These are phyloP conservation scores for Solanum rostratum DNA, from an alignment of 257 asterid species.

Conservation along the genomic window DNA sequence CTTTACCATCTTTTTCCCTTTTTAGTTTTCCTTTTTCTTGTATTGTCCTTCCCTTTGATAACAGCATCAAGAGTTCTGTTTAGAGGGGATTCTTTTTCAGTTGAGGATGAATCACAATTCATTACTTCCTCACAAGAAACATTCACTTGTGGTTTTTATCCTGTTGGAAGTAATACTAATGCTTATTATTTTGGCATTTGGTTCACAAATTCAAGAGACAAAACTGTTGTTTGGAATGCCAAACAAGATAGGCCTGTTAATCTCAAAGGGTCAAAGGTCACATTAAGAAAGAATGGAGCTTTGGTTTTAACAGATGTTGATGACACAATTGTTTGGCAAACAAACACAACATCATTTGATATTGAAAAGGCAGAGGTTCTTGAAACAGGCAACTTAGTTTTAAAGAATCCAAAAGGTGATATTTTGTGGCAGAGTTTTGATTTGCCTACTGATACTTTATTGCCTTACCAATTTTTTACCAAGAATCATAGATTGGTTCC, in stretches of 20 bases:
- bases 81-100: slow-evolving; percentile 40
- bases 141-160: slow-evolving; percentile 53
- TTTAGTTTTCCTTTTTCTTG: not conserved
- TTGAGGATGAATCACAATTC: slow-evolving; percentile 20
- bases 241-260: slow-evolving; percentile 56
- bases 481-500: slow-evolving; percentile 44
- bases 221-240: slow-evolving; percentile 57
- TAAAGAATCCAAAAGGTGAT: slow-evolving; percentile 18
- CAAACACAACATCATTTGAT: slow-evolving; percentile 7
- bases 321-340: slow-evolving; percentile 21
- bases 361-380: slow-evolving; percentile 30
- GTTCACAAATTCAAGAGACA: slow-evolving; percentile 51
- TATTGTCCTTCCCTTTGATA: not conserved
- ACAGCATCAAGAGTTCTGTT: slow-evolving; percentile 13
- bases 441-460: slow-evolving; percentile 47
- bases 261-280: slow-evolving; percentile 22
- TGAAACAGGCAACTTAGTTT: slow-evolving; percentile 42
- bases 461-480: slow-evolving; percentile 50
- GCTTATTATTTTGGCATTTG: slow-evolving; percentile 60
- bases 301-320: slow-evolving; percentile 19
- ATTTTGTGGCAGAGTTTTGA: slow-evolving; percentile 63
- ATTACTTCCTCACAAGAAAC: slow-evolving; percentile 37
- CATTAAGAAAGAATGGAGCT: slow-evolving; percentile 13
- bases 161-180: slow-evolving; percentile 29
- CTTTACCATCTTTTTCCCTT: not conserved